Conservation (phyloP, 169 alveolate species). For the Plasmodium yoelii region DNA sequence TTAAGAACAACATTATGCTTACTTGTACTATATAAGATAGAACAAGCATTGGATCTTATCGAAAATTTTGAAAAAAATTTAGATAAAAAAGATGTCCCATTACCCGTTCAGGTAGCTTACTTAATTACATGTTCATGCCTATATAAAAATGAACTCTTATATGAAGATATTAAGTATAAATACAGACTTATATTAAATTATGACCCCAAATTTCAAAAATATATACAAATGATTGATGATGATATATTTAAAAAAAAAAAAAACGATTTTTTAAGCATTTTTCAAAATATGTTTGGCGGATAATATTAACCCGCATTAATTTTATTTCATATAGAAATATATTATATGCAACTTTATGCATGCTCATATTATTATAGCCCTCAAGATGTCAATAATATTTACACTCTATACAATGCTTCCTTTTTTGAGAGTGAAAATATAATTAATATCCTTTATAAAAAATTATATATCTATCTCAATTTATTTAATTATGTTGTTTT, state of each 20-base stretch:
- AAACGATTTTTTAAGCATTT: conserved; percentile 29
- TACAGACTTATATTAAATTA: conserved; percentile 73
- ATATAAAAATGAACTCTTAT: conserved; percentile 32
- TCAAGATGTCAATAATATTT: too few relatives aligned
- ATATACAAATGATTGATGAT: conserved; percentile 26
- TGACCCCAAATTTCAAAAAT: conserved; percentile 73
- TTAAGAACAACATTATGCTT: conserved; percentile 65
- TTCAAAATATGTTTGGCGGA: conserved; percentile 55
- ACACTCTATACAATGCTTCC: too few relatives aligned
- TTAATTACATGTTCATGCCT: conserved; percentile 47
- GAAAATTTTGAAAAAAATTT: conserved; percentile 45
- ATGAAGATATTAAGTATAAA: conserved; percentile 73
- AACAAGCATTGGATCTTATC: conserved; percentile 47
- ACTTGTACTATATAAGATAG: conserved; percentile 34
- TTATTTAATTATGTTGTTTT: too few relatives aligned
- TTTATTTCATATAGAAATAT: too few relatives aligned
- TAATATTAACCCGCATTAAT: too few relatives aligned
- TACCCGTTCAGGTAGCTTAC: conserved; percentile 61
- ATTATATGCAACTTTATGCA: too few relatives aligned
- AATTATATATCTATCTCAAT: too few relatives aligned
- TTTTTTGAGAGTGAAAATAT: too few relatives aligned
- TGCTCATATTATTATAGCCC: too few relatives aligned
- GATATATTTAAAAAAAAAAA: conserved; percentile 36
- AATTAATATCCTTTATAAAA: too few relatives aligned
- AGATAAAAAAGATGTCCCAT: conserved; percentile 61